Evolutionary conservation across 305 asterid species (phyloP), one percentile per base, ranked within the genome.

Genomic region (Fraxinus albicans): DNA sequence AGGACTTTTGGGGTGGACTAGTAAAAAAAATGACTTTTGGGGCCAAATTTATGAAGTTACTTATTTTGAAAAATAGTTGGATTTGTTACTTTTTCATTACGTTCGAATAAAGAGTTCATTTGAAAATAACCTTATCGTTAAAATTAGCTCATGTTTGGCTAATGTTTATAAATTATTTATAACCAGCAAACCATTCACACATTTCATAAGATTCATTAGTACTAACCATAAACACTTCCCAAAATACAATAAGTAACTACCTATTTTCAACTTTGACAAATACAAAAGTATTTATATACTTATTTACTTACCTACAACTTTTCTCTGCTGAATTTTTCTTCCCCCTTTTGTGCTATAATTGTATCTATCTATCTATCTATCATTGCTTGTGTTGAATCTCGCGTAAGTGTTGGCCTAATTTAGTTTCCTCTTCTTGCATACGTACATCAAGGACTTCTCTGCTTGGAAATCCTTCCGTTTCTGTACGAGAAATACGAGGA

Each of bases 401-500:
- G 17, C 3, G 0, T 1, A 74, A n/a, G 3, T 19, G 31, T 34
- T 80, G 40, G 67, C 13, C 34, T 82, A 58, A 33, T 7, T 12
- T 78, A 3, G 60, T 2, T 21, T 17, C 73, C 65, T 55, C 73
- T 38, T 6, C 19, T 81, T 50, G 55, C 3, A 63, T 81, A 29
- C 38, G 55, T 74, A 23, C 72, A 80, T 77, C 23, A 80, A 92
- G 94, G 92, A 8, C 36, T 89, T 77, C 83, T 89, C 40, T 90
- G 92, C 80, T 2, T 88, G 89, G 91, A 85, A 86, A 89, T 89
- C 77, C 78, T 92, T 44, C 94, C 92, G 6, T 83, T 89, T 53
- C 34, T 89, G 19, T 92, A 90, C 10, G 93, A 92, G 77, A 44
- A 38, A 78, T 90, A 87, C 60, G 93, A 89, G 88, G 92, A 86